Percentiles rank a stretch among this genome's conserved stretches.
Evolutionary conservation across 495 filamentous ascomycete species (phyloP).

Genomic region (Penicillium canescens): DNA sequence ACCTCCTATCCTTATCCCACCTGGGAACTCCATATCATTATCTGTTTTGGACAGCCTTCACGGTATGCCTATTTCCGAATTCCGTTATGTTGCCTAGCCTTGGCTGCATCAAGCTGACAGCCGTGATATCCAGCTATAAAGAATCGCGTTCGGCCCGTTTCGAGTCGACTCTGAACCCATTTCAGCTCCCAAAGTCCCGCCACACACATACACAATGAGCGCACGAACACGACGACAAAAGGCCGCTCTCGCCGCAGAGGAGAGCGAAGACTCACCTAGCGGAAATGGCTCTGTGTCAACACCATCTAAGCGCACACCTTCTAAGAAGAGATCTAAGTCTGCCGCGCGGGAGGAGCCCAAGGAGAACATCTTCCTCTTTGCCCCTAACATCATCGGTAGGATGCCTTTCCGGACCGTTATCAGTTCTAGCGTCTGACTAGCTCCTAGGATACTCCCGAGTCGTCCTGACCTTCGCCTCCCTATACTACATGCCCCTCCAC

Average conservation of each 20-base stretch:
- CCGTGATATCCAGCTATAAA: not conserved
- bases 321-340: conserved; percentile 27
- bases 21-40: not conserved
- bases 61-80: no score
- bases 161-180: not conserved
- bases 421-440: not conserved
- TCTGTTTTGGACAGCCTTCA: not conserved
- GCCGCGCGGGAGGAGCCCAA: conserved; percentile 36
- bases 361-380: conserved; percentile 96
- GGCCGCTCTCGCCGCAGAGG: conserved; percentile 38
- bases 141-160: not conserved
- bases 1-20: conserved; percentile 8
- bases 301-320: conserved; percentile 25
- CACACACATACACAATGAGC: conserved; percentile 33
- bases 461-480: conserved; percentile 83
- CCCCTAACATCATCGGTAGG: conserved; percentile 90
- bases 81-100: no score
- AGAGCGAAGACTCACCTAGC: conserved; percentile 31
- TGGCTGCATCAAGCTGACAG: not conserved
- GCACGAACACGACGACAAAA: conserved; percentile 46
- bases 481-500: conserved; percentile 98
- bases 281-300: conserved; percentile 32
- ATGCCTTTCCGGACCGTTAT: not conserved
- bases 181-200: not conserved
- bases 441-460: conserved; percentile 83